Conservation (phyloP, 805 yeast species). For the Candida alai region DNA sequence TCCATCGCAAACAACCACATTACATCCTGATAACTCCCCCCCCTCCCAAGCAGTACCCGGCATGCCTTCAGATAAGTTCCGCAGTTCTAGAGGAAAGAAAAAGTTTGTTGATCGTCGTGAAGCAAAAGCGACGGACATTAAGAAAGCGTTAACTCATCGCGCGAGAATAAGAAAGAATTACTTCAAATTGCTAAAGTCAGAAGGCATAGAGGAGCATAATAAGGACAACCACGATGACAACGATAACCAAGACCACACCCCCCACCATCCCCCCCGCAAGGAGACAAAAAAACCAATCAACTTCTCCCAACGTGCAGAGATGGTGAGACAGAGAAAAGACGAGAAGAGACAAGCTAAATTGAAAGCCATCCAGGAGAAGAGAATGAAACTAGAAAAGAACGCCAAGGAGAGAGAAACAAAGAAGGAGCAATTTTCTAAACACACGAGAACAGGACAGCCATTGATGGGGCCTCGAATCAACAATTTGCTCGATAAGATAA, state of each 20-base stretch:
- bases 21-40: too few species aligned
- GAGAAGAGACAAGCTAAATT: slow-evolving; percentile 37
- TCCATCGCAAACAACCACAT: too few species aligned
- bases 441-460: slow-evolving; percentile 78
- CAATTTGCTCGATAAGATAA: slow-evolving; percentile 72
- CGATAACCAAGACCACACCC: slow-evolving; percentile 13
- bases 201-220: slow-evolving; percentile 42
- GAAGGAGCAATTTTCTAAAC: slow-evolving; percentile 41
- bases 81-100: slow-evolving; percentile 6
- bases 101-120: slow-evolving; percentile 22
- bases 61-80: too few species aligned
- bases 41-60: too few species aligned
- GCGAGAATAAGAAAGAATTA: slow-evolving; percentile 79
- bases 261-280: slow-evolving; percentile 12
- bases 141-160: slow-evolving; percentile 70
- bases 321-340: slow-evolving; percentile 46
- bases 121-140: slow-evolving; percentile 59
- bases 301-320: slow-evolving; percentile 43
- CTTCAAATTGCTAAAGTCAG: slow-evolving; percentile 71
- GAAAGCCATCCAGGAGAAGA: slow-evolving; percentile 35
- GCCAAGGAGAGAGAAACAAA: slow-evolving; percentile 38
- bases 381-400: slow-evolving; percentile 32
- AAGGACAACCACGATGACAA: slow-evolving; percentile 13
- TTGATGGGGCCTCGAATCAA: slow-evolving; percentile 86
- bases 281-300: slow-evolving; percentile 30